These are phyloP conservation scores for Colletotrichum lini DNA, from an alignment of 2,329 filamentous ascomycete genomes.

Conservation along the genomic window DNA sequence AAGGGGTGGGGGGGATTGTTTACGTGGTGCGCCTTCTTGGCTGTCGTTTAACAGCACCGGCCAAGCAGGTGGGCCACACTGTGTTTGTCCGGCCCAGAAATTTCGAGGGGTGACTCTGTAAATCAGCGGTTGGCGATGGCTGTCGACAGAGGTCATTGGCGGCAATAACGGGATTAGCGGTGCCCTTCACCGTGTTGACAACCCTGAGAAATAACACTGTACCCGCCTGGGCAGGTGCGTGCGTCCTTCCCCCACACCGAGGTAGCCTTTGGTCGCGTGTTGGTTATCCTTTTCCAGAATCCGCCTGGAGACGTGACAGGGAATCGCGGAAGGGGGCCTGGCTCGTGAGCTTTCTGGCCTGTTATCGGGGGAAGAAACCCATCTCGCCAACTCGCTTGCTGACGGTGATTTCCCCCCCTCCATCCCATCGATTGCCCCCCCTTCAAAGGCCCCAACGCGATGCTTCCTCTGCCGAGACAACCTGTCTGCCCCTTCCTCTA, in stretches of 20 bases:
- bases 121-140: neutral
- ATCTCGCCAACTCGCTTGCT: conserved; percentile 21
- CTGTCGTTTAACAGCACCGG: conserved; percentile 17
- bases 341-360: conserved; percentile 31
- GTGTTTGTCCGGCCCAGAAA: conserved; percentile 25
- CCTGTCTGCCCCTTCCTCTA: conserved; percentile 2
- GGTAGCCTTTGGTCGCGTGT: conserved; percentile 27
- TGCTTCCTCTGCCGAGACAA: conserved; percentile 9
- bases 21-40: conserved; percentile 36
- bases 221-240: neutral
- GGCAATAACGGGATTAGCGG: neutral
- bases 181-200: neutral
- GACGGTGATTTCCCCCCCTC: conserved; percentile 18
- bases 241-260: conserved; percentile 12
- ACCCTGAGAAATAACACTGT: neutral
- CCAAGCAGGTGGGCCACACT: conserved; percentile 28
- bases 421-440: conserved; percentile 1
- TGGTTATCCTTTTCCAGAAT: conserved; percentile 25
- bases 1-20: too few relatives aligned
- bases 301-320: conserved; percentile 11
- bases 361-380: conserved; percentile 18
- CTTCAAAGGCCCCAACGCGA: conserved; percentile 18
- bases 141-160: neutral
- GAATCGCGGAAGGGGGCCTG: conserved; percentile 18
- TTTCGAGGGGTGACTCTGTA: too few relatives aligned